These are phyloP conservation scores for Micromonas pusilla DNA, from an alignment of 139 green algal genomes.

Conservation along the genomic window DNA sequence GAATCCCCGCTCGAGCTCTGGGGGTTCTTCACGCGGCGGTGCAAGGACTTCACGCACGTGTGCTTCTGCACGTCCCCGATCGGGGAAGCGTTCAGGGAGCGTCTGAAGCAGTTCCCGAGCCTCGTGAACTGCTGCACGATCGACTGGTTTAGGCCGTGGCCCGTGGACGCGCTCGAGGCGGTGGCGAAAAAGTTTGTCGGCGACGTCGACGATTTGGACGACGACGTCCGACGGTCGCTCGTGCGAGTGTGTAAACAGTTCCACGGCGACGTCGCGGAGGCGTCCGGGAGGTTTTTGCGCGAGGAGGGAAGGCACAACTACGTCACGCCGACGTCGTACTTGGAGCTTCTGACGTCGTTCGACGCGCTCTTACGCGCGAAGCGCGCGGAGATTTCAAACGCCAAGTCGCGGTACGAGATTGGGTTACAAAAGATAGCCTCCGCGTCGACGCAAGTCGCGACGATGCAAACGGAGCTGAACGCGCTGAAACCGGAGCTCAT, in stretches of 20 bases:
- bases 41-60: conserved; percentile 64
- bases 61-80: conserved; percentile 67
- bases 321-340: conserved; percentile 85
- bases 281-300: conserved; percentile 45
- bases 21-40: conserved; percentile 56
- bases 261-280: conserved; percentile 42
- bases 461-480: conserved; percentile 71
- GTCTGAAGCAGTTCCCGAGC: conserved; percentile 36
- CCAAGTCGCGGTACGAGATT: conserved; percentile 68
- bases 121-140: conserved; percentile 46
- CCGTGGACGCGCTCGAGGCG: conserved; percentile 40
- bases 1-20: conserved; percentile 49
- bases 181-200: conserved; percentile 40
- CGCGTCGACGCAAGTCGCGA: conserved; percentile 71
- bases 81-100: conserved; percentile 37
- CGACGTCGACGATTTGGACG: conserved; percentile 39
- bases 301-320: conserved; percentile 70
- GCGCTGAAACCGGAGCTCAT: conserved; percentile 84
- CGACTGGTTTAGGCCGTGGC: conserved; percentile 43
- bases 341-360: conserved; percentile 81
- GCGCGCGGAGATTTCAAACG: conserved; percentile 46
- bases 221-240: conserved; percentile 44
- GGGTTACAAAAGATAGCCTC: conserved; percentile 81
- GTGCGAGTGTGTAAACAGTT: conserved; percentile 58
- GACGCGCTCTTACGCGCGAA: conserved; percentile 50